These are phyloP conservation scores for Leccinum barrowsii DNA, from an alignment of 768 basidiomycete genomes.

Conservation along the genomic window DNA sequence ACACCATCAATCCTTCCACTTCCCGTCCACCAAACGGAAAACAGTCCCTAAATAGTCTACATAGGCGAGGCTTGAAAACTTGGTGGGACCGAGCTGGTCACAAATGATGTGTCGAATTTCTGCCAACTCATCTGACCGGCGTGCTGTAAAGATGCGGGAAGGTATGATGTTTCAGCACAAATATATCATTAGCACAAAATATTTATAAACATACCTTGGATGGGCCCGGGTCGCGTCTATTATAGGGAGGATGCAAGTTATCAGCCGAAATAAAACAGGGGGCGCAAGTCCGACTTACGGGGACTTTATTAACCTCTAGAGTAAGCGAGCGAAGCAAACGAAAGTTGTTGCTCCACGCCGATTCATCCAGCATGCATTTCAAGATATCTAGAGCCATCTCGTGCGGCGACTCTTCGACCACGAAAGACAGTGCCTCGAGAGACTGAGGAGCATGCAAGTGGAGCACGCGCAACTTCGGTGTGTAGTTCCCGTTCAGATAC, in stretches of 20 bases:
- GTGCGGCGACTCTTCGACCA: not conserved
- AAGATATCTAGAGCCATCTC: not conserved
- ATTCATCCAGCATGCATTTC: not conserved
- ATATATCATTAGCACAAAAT: not conserved
- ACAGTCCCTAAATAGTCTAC: not conserved
- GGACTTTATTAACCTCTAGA: not conserved
- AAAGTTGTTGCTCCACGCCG: not conserved
- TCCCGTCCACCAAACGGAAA: too few species aligned
- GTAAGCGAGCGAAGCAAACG: not conserved
- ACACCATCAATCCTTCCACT: too few species aligned
- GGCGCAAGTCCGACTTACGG: not conserved
- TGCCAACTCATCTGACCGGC: too few species aligned
- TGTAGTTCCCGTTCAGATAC: too few species aligned
- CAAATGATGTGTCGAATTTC: not conserved
- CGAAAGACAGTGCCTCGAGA: not conserved
- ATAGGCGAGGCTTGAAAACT: not conserved
- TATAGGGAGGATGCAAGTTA: too few species aligned
- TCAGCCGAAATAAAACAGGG: too few species aligned
- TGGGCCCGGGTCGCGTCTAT: too few species aligned
- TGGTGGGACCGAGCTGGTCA: not conserved
- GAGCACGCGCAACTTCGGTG: not conserved
- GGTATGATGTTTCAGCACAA: not conserved
- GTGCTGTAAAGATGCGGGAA: not conserved
- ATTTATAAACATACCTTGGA: not conserved
- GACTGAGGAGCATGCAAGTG: not conserved